Conservation (phyloP, 805 yeast species). For the Saccharomycopsis lassenensis region DNA sequence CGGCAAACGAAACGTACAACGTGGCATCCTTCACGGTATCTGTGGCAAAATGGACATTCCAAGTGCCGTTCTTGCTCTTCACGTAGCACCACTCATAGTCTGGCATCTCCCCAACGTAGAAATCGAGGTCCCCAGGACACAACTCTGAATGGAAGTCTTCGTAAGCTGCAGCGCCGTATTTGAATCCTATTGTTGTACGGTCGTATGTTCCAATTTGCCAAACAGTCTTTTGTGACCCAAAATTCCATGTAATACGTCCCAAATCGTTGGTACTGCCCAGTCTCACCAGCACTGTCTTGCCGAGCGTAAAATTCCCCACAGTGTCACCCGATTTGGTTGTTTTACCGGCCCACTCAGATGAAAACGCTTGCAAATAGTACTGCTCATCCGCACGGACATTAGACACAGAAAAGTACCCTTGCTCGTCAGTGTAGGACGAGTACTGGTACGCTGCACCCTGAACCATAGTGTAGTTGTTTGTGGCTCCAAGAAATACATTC, state of each 20-base stretch:
- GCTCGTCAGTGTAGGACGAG: neutral
- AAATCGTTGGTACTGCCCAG: too few species aligned
- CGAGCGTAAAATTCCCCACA: neutral
- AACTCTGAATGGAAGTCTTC: neutral
- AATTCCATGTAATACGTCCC: neutral
- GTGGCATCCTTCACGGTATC: too few species aligned
- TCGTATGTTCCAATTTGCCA: conserved; percentile 1
- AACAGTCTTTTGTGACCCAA: neutral
- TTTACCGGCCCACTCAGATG: too few species aligned
- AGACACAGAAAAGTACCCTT: neutral
- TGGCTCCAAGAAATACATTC: neutral
- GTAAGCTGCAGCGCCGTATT: neutral
- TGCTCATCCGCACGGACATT: neutral
- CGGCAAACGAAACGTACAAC: too few species aligned
- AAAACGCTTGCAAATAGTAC: too few species aligned
- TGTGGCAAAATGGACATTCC: conserved; percentile 1
- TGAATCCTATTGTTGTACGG: conserved; percentile 1
- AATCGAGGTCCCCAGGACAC: conserved; percentile 1
- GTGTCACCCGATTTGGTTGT: too few species aligned
- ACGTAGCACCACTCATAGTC: conserved; percentile 2
- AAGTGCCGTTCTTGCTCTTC: neutral
- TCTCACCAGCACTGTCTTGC: too few species aligned
- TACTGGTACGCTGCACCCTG: conserved; percentile 2
- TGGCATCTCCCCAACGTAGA: neutral
- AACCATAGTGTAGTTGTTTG: conserved; percentile 1